Percentiles rank a stretch among this genome's conserved stretches.
phyloP scores from a whole-genome alignment of 345 rosid genomes.

The Microthlaspi erraticum region DNA sequence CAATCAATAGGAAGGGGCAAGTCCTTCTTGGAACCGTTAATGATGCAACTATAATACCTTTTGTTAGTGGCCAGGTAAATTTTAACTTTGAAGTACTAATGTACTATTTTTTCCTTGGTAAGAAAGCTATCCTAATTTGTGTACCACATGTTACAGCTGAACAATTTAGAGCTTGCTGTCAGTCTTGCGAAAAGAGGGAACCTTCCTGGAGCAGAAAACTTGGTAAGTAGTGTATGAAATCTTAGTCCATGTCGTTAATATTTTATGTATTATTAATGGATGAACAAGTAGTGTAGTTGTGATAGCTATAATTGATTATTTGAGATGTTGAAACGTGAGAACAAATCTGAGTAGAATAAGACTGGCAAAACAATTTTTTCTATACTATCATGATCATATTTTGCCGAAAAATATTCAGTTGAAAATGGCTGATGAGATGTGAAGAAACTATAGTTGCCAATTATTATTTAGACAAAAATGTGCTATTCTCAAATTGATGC shows the following conservation, averaged over 20 bases:
- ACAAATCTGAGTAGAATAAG: neutral
- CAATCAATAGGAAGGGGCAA: constrained; percentile 92
- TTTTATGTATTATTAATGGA: neutral
- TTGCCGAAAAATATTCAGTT: neutral
- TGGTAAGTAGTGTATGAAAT: constrained; percentile 48
- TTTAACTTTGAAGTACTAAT: constrained; percentile 13
- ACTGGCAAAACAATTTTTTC: neutral
- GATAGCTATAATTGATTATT: neutral
- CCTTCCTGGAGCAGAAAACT: constrained; percentile 99
- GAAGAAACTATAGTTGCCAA: constrained; percentile 15
- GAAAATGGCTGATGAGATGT: neutral
- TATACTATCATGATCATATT: neutral
- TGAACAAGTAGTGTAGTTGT: neutral
- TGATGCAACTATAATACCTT: constrained; percentile 92
- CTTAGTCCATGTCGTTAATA: neutral
- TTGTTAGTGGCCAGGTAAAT: constrained; percentile 95
- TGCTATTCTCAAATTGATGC: neutral
- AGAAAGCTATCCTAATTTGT: neutral
- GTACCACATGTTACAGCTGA: constrained; percentile 57
- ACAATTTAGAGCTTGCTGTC: constrained; percentile 98
- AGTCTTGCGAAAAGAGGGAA: constrained; percentile 99
- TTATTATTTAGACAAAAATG: constrained; percentile 5
- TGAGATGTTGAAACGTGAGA: neutral
- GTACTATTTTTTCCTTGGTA: neutral
- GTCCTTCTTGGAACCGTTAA: constrained; percentile 89